Evolutionary conservation across 768 basidiomycete species (phyloP).

Genomic region (Xerocomellus amylosporus): DNA sequence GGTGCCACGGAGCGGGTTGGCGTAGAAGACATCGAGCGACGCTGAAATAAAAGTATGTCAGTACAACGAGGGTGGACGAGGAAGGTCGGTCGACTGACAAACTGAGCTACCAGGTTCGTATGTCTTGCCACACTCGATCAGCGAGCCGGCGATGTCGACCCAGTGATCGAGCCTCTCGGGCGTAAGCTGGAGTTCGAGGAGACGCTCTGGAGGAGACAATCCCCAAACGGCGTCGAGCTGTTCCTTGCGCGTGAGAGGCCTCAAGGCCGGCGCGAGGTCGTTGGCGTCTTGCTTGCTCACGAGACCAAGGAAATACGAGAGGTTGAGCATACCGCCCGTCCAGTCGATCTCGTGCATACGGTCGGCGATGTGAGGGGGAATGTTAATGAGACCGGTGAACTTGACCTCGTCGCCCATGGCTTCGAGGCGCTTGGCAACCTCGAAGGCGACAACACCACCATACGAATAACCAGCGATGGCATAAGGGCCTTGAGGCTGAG

Average conservation of each 20-base stretch:
- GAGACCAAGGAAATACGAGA: slow-evolving; percentile 41
- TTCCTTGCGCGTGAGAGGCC: slow-evolving; percentile 19
- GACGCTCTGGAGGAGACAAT: slow-evolving; percentile 27
- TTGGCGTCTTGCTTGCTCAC: slow-evolving; percentile 24
- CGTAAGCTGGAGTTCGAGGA: slow-evolving; percentile 30
- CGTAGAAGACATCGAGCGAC: slow-evolving; percentile 26
- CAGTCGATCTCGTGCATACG: too few relatives aligned
- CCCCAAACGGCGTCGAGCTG: slow-evolving; percentile 29
- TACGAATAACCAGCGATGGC: slow-evolving; percentile 45
- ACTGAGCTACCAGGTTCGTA: slow-evolving; percentile 28
- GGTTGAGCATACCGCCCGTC: slow-evolving; percentile 18
- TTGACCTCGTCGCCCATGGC: slow-evolving; percentile 34
- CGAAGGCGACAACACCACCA: slow-evolving; percentile 44
- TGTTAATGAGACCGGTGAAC: slow-evolving; percentile 34
- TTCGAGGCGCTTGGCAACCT: slow-evolving; percentile 40
- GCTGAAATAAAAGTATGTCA: slow-evolving; percentile 5
- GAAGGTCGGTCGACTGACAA: slow-evolving; percentile 15
- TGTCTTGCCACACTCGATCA: slow-evolving; percentile 31
- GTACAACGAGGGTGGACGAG: not conserved
- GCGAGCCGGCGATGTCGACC: slow-evolving; percentile 29
- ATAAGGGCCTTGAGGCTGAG: slow-evolving; percentile 38
- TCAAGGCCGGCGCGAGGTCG: slow-evolving; percentile 20
- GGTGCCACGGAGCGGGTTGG: slow-evolving; percentile 26
- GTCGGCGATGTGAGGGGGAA: too few relatives aligned
- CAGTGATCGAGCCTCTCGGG: slow-evolving; percentile 26